A percentile compares a stretch with the other conserved stretches of the same genome.
These are phyloP conservation scores for Psilocybe azurescens DNA, from an alignment of 768 basidiomycete species.

Conservation along the genomic window DNA sequence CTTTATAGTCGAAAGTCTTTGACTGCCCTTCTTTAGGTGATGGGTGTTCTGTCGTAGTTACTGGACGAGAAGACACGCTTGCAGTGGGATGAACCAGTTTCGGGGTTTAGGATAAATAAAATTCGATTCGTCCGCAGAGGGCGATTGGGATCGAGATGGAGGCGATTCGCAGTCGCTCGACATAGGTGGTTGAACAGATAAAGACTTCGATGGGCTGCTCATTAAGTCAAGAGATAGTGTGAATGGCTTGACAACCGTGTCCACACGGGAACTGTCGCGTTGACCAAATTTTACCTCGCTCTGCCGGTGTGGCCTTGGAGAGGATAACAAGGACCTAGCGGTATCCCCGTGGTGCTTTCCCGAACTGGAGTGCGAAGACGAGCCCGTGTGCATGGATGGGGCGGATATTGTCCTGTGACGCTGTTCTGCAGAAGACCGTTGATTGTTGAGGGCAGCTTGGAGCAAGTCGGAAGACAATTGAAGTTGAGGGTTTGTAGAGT, in stretches of 20 bases:
- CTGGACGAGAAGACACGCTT: not conserved
- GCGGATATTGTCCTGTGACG: not conserved
- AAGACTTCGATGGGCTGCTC: slow-evolving; percentile 9
- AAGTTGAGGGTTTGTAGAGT: slow-evolving; percentile 1
- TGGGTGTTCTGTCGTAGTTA: not conserved
- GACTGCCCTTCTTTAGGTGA: slow-evolving; percentile 12
- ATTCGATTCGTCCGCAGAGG: slow-evolving; percentile 27
- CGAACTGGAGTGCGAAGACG: not conserved
- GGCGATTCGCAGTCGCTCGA: slow-evolving; percentile 31
- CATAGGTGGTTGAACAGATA: slow-evolving; percentile 16
- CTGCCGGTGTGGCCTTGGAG: not conserved
- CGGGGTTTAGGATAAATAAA: not conserved
- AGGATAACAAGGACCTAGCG: not conserved
- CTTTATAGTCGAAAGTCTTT: slow-evolving; percentile 58
- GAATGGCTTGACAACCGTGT: not conserved
- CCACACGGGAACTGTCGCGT: not conserved
- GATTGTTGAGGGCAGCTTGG: not conserved
- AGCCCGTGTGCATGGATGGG: not conserved
- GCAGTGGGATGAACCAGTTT: not conserved
- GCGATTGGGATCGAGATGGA: slow-evolving; percentile 35
- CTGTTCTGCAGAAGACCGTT: not conserved
- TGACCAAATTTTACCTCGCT: not conserved
- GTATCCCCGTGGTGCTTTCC: not conserved
- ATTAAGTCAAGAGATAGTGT: slow-evolving; percentile 9
- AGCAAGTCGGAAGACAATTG: too few relatives aligned